Evolutionary conservation across 495 filamentous ascomycete genomes (phyloP).

Genomic region (Penicillium cinerascens): DNA sequence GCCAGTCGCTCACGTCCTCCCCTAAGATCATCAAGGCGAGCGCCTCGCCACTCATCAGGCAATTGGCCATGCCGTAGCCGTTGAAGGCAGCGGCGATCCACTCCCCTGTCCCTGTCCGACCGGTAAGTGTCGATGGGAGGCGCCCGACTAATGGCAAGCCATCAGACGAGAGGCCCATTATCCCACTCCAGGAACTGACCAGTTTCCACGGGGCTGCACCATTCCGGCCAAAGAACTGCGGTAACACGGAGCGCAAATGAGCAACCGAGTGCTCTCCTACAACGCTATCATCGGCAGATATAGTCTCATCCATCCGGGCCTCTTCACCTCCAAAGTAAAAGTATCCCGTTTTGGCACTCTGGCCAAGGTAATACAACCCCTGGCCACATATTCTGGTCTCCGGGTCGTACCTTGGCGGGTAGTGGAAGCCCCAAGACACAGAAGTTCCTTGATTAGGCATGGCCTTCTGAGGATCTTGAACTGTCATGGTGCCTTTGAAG

Average conservation of each 20-base stretch:
- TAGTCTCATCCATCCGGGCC: slow-evolving; percentile 58
- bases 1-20: slow-evolving; percentile 10
- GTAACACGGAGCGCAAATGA: slow-evolving; percentile 27
- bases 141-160: slow-evolving; percentile 65
- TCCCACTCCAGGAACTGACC: slow-evolving; percentile 70
- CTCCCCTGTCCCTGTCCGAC: slow-evolving; percentile 33
- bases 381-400: slow-evolving; percentile 43
- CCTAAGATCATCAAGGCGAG: slow-evolving; percentile 43
- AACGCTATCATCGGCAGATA: slow-evolving; percentile 52
- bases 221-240: slow-evolving; percentile 42
- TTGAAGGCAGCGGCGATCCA: slow-evolving; percentile 64
- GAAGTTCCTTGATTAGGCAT: slow-evolving; percentile 23
- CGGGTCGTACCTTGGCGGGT: slow-evolving; percentile 19
- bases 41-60: slow-evolving; percentile 62
- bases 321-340: slow-evolving; percentile 53
- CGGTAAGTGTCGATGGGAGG: slow-evolving; percentile 51
- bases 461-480: slow-evolving; percentile 51
- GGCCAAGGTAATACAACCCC: slow-evolving; percentile 73
- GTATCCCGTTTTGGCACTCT: slow-evolving; percentile 50
- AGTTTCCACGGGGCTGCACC: slow-evolving; percentile 16
- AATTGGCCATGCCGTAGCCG: slow-evolving; percentile 83
- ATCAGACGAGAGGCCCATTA: slow-evolving; percentile 77
- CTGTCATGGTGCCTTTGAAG: slow-evolving; percentile 69
- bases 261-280: slow-evolving; percentile 28
- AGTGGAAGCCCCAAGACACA: slow-evolving; percentile 37